Percentiles rank a stretch among this genome's conserved stretches.
These are phyloP conservation scores for Barnettozyma populi DNA, from an alignment of 805 yeast species.

Conservation along the genomic window DNA sequence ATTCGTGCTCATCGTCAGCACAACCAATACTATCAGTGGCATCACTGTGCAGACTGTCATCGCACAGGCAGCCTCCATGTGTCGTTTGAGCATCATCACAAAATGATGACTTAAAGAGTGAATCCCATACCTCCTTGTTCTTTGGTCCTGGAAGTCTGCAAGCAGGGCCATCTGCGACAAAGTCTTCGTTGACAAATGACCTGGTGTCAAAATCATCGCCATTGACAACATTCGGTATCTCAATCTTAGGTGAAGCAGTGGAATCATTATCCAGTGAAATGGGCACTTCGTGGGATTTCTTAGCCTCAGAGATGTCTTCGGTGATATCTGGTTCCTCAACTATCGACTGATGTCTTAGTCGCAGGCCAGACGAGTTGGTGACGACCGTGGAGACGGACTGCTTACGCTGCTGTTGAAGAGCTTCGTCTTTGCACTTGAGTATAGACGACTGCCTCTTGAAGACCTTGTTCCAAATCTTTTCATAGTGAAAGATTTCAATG, in stretches of 20 bases:
- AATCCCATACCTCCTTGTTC: slow-evolving; percentile 15
- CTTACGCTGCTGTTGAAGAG: slow-evolving; percentile 12
- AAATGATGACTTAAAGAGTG: slow-evolving; percentile 10
- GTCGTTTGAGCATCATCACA: slow-evolving; percentile 6
- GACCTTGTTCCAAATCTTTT: slow-evolving; percentile 34
- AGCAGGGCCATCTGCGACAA: not conserved
- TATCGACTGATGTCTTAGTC: slow-evolving; percentile 19
- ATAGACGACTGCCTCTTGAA: slow-evolving; percentile 29
- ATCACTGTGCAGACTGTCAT: slow-evolving; percentile 9
- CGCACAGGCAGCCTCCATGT: slow-evolving; percentile 12
- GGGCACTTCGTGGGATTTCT: not conserved
- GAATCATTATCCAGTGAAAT: not conserved
- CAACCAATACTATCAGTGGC: not conserved
- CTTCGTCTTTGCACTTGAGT: slow-evolving; percentile 26
- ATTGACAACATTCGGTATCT: slow-evolving; percentile 16
- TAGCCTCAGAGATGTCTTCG: not conserved
- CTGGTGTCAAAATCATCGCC: slow-evolving; percentile 18
- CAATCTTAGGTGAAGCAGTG: slow-evolving; percentile 7
- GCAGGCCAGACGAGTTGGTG: slow-evolving; percentile 13
- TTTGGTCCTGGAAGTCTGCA: not conserved
- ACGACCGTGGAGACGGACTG: slow-evolving; percentile 20
- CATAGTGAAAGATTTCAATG: slow-evolving; percentile 41
- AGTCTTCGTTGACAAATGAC: slow-evolving; percentile 16
- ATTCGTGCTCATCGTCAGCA: slow-evolving; percentile 13
- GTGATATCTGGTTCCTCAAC: slow-evolving; percentile 14